Base-by-base conservation (phyloP, 306 rosid genomes). In the Rubus parviflorus region DNA sequence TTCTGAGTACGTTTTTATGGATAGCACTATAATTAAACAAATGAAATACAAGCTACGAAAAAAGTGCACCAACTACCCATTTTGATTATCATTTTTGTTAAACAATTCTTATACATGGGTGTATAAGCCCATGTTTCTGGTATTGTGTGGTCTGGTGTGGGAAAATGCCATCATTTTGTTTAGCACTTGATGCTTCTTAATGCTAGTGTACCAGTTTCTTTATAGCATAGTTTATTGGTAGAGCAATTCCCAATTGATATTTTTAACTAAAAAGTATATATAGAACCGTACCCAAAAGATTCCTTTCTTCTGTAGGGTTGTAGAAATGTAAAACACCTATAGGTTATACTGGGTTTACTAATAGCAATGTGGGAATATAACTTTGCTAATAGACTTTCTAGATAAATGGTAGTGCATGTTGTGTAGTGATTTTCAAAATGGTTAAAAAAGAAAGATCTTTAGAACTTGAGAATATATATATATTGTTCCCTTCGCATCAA, bases 401-500 rank as follows among this genome's bases (percentile, higher is more conserved):
- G 67, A 84, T 77, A 84, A 38, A 81, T 16, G 68, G 37, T n/a
- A 72, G 79, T 79, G 76, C 85, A 75, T 78, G 69, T 52, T 76
- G 81, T 80, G 79, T 73, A 70, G 73, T 78, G 68, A 86, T 76
- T 86, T 68, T 86, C 86, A 74, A 80, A 65, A 82, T 84, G 60
- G 84, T 81, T 75, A 43, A 75, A 48, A 23, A 74, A 64, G 74
- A 67, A 30, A 80, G 86, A 86, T 91, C 78, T 85, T 76, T 52
- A 82, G 89, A 86, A 87, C 47, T 17, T 38, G 47, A 64, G 67
- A 30, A 42, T 30, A 64, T 64, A 64, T 64, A 64, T 87, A 88
- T 86, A 79, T 7, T 86, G 56, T 83, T 62, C 80, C 70, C 89
- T 85, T 88, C 69, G 90, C 89, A 92, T 89, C 86, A 46, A 83